These are phyloP conservation scores for Metarhizium brunneum DNA, from an alignment of 2,329 filamentous ascomycete genomes.

Conservation along the genomic window DNA sequence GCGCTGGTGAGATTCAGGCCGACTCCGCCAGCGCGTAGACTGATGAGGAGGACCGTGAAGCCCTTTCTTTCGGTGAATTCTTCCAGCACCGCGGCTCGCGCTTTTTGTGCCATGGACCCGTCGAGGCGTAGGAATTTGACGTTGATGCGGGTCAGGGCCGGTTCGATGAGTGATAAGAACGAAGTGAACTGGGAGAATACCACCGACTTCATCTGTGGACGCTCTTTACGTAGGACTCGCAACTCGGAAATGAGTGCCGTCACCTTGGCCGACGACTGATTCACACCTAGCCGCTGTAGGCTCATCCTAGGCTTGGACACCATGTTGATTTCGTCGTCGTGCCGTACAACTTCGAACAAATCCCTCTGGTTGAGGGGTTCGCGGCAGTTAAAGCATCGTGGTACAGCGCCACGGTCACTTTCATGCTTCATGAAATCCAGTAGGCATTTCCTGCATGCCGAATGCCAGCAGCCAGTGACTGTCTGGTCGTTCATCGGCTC, in stretches of 20 bases:
- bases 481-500: slow-evolving; percentile 93
- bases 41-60: slow-evolving; percentile 72
- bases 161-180: slow-evolving; percentile 84
- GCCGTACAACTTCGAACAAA: slow-evolving; percentile 82
- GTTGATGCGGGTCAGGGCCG: slow-evolving; percentile 61
- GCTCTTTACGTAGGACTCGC: slow-evolving; percentile 53
- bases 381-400: slow-evolving; percentile 86
- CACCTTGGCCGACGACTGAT: slow-evolving; percentile 80
- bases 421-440: slow-evolving; percentile 84
- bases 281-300: slow-evolving; percentile 50
- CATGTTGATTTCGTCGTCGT: slow-evolving; percentile 52
- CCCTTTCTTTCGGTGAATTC: slow-evolving; percentile 55
- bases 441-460: slow-evolving; percentile 89
- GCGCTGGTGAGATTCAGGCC: slow-evolving; percentile 88
- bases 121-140: slow-evolving; percentile 84
- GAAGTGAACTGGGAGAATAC: slow-evolving; percentile 98
- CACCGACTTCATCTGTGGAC: slow-evolving; percentile 73
- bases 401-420: slow-evolving; percentile 62
- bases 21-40: slow-evolving; percentile 82
- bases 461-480: slow-evolving; percentile 96
- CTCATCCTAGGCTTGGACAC: slow-evolving; percentile 42
- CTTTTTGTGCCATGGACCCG: slow-evolving; percentile 79
- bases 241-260: slow-evolving; percentile 69
- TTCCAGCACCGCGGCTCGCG: slow-evolving; percentile 65
- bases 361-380: slow-evolving; percentile 73